phyloP scores from a whole-genome alignment of 257 asterid genomes.

The Echites panduratus region DNA sequence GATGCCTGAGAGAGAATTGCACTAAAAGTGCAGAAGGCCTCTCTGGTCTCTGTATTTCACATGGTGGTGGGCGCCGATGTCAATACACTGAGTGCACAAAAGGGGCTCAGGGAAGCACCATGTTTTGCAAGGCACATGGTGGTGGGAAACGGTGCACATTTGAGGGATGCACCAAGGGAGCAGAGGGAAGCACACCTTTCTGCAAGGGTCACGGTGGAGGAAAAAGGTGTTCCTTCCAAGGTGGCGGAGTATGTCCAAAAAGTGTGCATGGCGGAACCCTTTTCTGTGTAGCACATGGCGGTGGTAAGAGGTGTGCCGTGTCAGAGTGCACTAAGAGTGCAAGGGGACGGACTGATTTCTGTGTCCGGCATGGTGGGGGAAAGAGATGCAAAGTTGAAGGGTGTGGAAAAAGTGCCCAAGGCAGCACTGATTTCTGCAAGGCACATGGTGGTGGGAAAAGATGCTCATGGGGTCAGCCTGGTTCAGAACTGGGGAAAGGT shows the following conservation, averaged over 20 bases:
- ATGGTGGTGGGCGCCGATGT: conserved; percentile 93
- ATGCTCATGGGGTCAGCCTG: conserved; percentile 83
- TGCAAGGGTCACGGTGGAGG: conserved; percentile 99
- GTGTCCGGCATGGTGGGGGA: conserved; percentile 96
- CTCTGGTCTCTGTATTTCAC: conserved; percentile 94
- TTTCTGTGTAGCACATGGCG: conserved; percentile 89
- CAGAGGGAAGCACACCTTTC: conserved; percentile 87
- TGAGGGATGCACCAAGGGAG: conserved; percentile 74
- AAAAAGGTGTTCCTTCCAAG: conserved; percentile 72
- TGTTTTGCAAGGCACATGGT: conserved; percentile 91
- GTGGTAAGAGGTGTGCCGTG: conserved; percentile 81
- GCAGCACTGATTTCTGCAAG: conserved; percentile 93
- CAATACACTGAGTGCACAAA: conserved; percentile 57
- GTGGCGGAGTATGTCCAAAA: conserved; percentile 80
- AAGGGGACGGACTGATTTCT: conserved; percentile 81
- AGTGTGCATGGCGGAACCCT: conserved; percentile 95
- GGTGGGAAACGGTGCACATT: conserved; percentile 81
- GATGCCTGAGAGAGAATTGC: conserved; percentile 82
- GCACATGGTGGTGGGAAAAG: conserved; percentile 96
- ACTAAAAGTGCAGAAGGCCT: conserved; percentile 89
- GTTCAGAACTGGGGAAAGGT: conserved; percentile 52
- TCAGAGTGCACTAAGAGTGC: conserved; percentile 89
- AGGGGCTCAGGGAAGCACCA: conserved; percentile 93
- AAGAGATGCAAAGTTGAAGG: conserved; percentile 74
- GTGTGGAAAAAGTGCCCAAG: conserved; percentile 95